These are phyloP conservation scores for Euphorbia celastroides DNA, from an alignment of 441 rosid species.

Conservation along the genomic window DNA sequence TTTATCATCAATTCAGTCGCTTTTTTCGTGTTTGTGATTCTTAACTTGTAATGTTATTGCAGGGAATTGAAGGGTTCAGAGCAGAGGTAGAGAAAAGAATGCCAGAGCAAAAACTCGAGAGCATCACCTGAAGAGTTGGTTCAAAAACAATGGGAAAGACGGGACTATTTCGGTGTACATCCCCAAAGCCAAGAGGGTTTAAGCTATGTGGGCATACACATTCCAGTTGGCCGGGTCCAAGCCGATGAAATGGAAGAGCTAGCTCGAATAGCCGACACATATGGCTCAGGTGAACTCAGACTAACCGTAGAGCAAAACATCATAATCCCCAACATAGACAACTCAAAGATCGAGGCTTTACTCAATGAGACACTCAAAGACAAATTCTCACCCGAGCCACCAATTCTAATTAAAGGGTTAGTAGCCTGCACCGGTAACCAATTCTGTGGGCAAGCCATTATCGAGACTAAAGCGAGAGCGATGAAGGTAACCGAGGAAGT, in stretches of 20 bases:
- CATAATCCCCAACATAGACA: slow-evolving; percentile 70
- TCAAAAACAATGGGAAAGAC: slow-evolving; percentile 70
- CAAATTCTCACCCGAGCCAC: slow-evolving; percentile 69
- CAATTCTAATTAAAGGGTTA: slow-evolving; percentile 74
- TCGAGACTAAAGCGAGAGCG: slow-evolving; percentile 92
- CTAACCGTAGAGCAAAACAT: slow-evolving; percentile 91
- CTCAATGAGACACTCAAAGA: slow-evolving; percentile 55
- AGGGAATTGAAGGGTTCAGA: slow-evolving; percentile 86
- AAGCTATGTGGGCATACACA: slow-evolving; percentile 71
- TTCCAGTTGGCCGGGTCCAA: slow-evolving; percentile 81
- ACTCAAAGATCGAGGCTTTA: slow-evolving; percentile 63
- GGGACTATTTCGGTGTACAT: slow-evolving; percentile 73
- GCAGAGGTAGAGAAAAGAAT: slow-evolving; percentile 70
- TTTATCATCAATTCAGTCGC: not conserved
- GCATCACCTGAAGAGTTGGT: slow-evolving; percentile 62
- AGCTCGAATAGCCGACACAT: slow-evolving; percentile 63
- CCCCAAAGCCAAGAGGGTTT: slow-evolving; percentile 86
- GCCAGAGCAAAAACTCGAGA: slow-evolving; percentile 56
- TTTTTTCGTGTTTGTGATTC: not conserved
- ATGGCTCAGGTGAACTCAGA: slow-evolving; percentile 82
- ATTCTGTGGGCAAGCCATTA: slow-evolving; percentile 89
- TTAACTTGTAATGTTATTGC: slow-evolving; percentile 16
- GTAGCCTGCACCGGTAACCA: slow-evolving; percentile 95
- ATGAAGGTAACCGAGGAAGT: slow-evolving; percentile 84
- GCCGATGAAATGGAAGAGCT: slow-evolving; percentile 93